A percentile compares a stretch with the other conserved stretches of the same genome.
Conservation (phyloP, 129 eudicot genomes). For the Tagetes patula region DNA sequence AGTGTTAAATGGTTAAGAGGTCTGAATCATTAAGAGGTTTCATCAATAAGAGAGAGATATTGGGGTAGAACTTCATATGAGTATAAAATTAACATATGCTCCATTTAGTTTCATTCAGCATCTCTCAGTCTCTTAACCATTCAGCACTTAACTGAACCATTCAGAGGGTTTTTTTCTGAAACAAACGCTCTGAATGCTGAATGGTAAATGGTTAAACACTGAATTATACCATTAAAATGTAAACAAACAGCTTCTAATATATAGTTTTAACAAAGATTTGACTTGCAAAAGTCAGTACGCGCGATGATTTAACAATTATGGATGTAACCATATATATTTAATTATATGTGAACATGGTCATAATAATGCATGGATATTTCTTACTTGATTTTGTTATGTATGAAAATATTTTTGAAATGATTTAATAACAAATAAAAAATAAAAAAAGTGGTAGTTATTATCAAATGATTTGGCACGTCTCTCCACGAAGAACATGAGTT, state of each 20-base stretch:
- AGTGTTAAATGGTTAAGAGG: no score
- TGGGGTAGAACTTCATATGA: no score
- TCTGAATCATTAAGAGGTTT: no score
- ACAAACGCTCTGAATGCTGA: no score
- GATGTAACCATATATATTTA: background rate
- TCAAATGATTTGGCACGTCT: conserved; percentile 30
- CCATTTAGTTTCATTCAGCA: no score
- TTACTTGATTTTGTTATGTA: background rate
- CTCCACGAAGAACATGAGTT: conserved; percentile 18
- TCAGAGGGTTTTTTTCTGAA: no score
- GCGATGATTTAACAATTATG: background rate
- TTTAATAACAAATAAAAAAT: background rate
- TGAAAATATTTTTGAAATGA: background rate
- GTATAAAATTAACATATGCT: no score
- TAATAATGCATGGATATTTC: background rate
- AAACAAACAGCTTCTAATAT: background rate
- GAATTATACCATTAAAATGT: no score
- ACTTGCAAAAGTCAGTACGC: background rate
- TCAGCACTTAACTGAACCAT: no score
- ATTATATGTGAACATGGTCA: background rate
- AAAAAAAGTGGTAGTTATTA: background rate
- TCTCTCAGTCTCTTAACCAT: no score
- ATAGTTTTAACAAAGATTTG: background rate
- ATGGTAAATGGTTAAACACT: no score
- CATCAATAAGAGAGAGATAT: no score